A percentile compares a stretch with the other conserved stretches of the same genome.
phyloP scores from a whole-genome alignment of 345 rosid genomes.

The Crucihimalaya himalaica region DNA sequence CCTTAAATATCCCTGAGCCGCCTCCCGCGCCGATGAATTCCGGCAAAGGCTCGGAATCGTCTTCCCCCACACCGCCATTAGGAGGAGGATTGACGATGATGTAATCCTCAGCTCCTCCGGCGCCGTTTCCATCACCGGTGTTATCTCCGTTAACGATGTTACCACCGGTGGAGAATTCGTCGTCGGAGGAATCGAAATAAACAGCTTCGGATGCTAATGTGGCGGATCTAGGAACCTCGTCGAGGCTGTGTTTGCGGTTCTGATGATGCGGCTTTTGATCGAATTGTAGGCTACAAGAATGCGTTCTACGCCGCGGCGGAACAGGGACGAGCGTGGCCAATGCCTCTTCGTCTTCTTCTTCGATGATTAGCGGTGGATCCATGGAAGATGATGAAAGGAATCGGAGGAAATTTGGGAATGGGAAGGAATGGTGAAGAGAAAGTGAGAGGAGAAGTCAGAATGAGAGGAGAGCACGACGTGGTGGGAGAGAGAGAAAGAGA shows the following conservation, averaged over 20 bases:
- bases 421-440: neutral
- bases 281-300: slow-evolving; percentile 63
- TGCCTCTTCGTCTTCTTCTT: slow-evolving; percentile 63
- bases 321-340: slow-evolving; percentile 37
- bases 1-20: slow-evolving; percentile 54
- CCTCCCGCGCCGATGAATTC: slow-evolving; percentile 66
- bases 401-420: neutral
- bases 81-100: slow-evolving; percentile 39
- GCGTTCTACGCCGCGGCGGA: slow-evolving; percentile 53
- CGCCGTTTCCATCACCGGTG: neutral
- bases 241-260: slow-evolving; percentile 67
- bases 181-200: slow-evolving; percentile 50
- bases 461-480: slow-evolving; percentile 42
- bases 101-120: slow-evolving; percentile 29
- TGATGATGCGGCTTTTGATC: slow-evolving; percentile 42
- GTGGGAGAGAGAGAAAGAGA: slow-evolving; percentile 8
- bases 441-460: slow-evolving; percentile 17
- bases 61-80: slow-evolving; percentile 1
- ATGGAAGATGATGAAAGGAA: slow-evolving; percentile 13
- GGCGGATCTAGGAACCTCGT: slow-evolving; percentile 43
- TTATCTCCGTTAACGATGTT: neutral
- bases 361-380: slow-evolving; percentile 39
- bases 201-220: slow-evolving; percentile 35
- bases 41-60: slow-evolving; percentile 46
- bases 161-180: slow-evolving; percentile 45